Percentiles rank a stretch among this genome's conserved stretches.
These are phyloP conservation scores for Debaryomyces robertsiae DNA, from an alignment of 1,139 yeast genomes.

Conservation along the genomic window DNA sequence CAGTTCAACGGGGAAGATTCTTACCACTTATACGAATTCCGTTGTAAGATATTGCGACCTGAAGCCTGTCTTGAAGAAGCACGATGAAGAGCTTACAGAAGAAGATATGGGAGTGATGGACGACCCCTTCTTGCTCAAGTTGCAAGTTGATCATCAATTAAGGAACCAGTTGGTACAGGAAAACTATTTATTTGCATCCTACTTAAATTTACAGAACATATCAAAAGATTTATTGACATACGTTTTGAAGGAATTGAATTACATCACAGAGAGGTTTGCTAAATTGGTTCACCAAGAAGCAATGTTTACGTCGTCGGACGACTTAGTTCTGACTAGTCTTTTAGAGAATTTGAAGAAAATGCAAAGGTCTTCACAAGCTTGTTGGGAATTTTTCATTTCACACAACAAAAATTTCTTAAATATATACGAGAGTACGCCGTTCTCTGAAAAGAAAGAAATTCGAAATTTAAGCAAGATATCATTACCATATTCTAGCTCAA, in stretches of 20 bases:
- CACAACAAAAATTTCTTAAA: conserved; percentile 42
- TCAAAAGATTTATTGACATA: conserved; percentile 44
- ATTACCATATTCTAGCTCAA: conserved; percentile 40
- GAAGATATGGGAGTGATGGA: conserved; percentile 34
- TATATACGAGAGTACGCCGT: conserved; percentile 28
- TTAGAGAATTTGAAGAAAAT: conserved; percentile 22
- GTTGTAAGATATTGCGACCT: conserved; percentile 37
- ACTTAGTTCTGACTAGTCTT: conserved; percentile 13
- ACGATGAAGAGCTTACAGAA: conserved; percentile 18
- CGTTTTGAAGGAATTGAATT: conserved; percentile 41
- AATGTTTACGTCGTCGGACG: conserved; percentile 18
- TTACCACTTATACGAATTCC: conserved; percentile 35
- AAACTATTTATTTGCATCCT: conserved; percentile 48
- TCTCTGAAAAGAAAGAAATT: conserved; percentile 32
- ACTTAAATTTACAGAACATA: conserved; percentile 46
- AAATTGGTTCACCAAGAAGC: conserved; percentile 28
- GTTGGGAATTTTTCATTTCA: conserved; percentile 46
- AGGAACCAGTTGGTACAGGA: conserved; percentile 47
- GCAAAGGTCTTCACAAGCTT: conserved; percentile 25
- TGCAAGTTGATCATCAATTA: conserved; percentile 44
- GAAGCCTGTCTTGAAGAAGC: conserved; percentile 31
- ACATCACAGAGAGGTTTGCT: conserved; percentile 38
- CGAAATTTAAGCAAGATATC: conserved; percentile 32
- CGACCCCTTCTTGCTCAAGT: conserved; percentile 48
- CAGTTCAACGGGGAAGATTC: conserved; percentile 40